These are phyloP conservation scores for Lecanoromycetidae sp. DNA, from an alignment of 2,329 filamentous ascomycete species.

Conservation along the genomic window DNA sequence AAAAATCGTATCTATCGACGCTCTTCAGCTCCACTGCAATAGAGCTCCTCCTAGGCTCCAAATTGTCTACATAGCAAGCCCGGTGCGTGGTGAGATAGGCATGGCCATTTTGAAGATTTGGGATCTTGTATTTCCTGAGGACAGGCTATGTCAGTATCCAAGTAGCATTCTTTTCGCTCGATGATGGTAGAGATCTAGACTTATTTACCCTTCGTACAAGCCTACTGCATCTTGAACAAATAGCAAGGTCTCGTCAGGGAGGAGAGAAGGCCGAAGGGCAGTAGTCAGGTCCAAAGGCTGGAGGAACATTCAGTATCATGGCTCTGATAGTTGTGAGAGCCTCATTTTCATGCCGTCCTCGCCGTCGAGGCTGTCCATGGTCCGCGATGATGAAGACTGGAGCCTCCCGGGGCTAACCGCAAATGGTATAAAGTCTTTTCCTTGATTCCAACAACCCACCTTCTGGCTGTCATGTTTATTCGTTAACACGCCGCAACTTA, in stretches of 20 bases:
- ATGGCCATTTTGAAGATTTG: conserved; percentile 87
- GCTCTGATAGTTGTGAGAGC: conserved; percentile 2
- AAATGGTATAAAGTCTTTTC: background rate
- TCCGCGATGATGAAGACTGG: background rate
- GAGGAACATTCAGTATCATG: conserved; percentile 73
- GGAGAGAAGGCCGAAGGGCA: conserved; percentile 80
- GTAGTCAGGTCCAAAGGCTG: conserved; percentile 92
- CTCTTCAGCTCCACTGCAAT: conserved; percentile 79
- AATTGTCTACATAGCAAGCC: conserved; percentile 85
- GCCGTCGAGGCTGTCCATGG: background rate
- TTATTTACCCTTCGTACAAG: conserved; percentile 82
- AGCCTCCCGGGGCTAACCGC: background rate
- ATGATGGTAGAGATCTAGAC: conserved; percentile 1
- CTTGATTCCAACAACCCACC: background rate
- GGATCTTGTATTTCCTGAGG: conserved; percentile 80
- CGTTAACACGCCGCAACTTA: background rate
- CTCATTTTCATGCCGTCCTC: background rate
- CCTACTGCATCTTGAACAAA: conserved; percentile 98
- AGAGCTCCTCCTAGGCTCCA: conserved; percentile 72
- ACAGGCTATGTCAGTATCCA: background rate
- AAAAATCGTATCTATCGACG: conserved; percentile 81
- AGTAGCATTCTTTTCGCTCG: background rate
- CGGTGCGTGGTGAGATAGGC: conserved; percentile 94
- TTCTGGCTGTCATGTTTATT: background rate
- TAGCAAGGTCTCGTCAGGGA: conserved; percentile 85